These are phyloP conservation scores for Secale cereale DNA, from an alignment of 176 grass and related monocot genomes.

Conservation along the genomic window DNA sequence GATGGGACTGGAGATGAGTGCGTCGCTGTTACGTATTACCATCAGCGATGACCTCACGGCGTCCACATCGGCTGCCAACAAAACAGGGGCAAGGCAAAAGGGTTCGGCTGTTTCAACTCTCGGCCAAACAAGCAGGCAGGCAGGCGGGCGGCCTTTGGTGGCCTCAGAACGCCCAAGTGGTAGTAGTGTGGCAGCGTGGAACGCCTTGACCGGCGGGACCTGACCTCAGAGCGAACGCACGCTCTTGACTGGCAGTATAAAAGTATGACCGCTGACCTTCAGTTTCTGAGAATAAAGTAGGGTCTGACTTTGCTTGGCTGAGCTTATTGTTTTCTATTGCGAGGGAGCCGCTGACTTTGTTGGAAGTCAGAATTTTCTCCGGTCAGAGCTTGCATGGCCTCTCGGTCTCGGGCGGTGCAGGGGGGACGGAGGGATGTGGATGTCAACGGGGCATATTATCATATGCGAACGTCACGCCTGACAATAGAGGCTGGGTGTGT, in stretches of 20 bases:
- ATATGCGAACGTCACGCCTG: background rate
- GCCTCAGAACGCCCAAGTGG: background rate
- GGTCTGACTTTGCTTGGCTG: background rate
- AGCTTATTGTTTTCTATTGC: background rate
- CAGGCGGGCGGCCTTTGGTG: background rate
- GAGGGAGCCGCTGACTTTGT: background rate
- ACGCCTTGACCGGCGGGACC: background rate
- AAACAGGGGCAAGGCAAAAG: background rate
- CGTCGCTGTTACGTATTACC: background rate
- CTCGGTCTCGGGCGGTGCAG: background rate
- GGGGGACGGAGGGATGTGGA: background rate
- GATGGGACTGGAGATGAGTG: background rate
- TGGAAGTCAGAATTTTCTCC: background rate
- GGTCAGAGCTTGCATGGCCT: no score
- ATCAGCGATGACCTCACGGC: background rate
- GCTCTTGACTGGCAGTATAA: background rate
- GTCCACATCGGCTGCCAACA: background rate
- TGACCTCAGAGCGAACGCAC: background rate
- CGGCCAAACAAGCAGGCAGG: no score
- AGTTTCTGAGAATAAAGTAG: background rate
- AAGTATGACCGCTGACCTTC: background rate
- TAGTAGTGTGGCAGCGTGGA: background rate
- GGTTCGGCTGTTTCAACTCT: background rate
- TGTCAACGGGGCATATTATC: background rate
- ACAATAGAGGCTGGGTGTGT: background rate